phyloP scores from a whole-genome alignment of 257 asterid species.

The Vinca minor region DNA sequence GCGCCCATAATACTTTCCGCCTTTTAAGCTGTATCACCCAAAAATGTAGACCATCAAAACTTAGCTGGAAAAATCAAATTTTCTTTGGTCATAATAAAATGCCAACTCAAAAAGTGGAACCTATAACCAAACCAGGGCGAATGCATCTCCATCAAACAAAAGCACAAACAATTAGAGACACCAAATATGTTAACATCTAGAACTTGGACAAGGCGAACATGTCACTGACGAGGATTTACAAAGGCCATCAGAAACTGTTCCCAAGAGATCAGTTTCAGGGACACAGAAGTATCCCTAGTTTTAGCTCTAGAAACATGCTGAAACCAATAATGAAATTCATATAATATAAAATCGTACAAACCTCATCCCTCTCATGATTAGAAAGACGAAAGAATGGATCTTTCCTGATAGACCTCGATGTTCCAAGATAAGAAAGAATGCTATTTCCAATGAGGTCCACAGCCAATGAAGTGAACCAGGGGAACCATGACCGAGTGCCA shows the following conservation, averaged over 20 bases:
- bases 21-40: slow-evolving; percentile 58
- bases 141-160: not conserved
- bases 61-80: no score
- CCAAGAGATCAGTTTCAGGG: no score
- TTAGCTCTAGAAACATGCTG: not conserved
- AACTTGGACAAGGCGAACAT: not conserved
- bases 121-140: no score
- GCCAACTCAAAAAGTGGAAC: no score
- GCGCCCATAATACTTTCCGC: slow-evolving; percentile 79
- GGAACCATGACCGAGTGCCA: slow-evolving; percentile 77
- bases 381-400: slow-evolving; percentile 37
- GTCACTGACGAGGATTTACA: no score
- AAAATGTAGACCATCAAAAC: not conserved
- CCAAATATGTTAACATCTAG: not conserved
- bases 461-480: slow-evolving; percentile 68
- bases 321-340: not conserved
- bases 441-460: slow-evolving; percentile 72
- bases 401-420: slow-evolving; percentile 24
- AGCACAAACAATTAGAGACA: not conserved
- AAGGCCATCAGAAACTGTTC: no score
- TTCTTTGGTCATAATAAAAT: no score
- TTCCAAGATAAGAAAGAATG: slow-evolving; percentile 40
- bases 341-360: slow-evolving; percentile 20
- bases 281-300: no score
- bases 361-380: slow-evolving; percentile 66